A percentile compares a stretch with the other conserved stretches of the same genome.
These are phyloP conservation scores for Arthroderma sp. DNA, from an alignment of 2,329 filamentous ascomycete species.

Conservation along the genomic window DNA sequence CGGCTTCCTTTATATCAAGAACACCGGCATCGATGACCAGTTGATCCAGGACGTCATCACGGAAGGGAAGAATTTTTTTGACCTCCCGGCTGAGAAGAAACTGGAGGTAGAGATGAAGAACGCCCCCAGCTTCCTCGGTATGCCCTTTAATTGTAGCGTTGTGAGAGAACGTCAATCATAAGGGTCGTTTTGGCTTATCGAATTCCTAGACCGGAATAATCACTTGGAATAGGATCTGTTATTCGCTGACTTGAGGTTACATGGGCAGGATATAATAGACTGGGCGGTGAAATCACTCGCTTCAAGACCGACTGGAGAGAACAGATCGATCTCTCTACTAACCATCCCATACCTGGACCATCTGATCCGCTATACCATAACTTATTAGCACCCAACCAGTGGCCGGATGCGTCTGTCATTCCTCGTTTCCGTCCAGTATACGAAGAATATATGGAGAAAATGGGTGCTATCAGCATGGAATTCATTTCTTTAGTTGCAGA, in stretches of 20 bases:
- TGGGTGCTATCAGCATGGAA: constrained; percentile 58
- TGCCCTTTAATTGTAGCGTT: constrained; percentile 42
- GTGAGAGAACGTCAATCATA: background rate
- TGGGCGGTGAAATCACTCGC: constrained; percentile 55
- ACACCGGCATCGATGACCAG: constrained; percentile 58
- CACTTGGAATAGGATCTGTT: background rate
- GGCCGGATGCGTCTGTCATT: constrained; percentile 53
- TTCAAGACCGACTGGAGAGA: constrained; percentile 67
- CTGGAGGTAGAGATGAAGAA: constrained; percentile 62
- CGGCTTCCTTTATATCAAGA: constrained; percentile 77
- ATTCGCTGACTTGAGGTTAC: background rate
- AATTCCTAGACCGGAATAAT: background rate
- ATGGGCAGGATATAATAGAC: constrained; percentile 28
- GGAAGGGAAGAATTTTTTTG: constrained; percentile 63
- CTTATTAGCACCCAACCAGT: constrained; percentile 64
- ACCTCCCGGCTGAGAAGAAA: constrained; percentile 66
- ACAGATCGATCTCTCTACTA: constrained; percentile 75
- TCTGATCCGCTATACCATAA: constrained; percentile 60
- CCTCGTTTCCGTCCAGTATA: constrained; percentile 58
- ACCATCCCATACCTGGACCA: constrained; percentile 53
- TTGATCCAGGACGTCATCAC: constrained; percentile 54
- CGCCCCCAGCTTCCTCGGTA: constrained; percentile 57
- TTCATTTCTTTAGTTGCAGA: constrained; percentile 77
- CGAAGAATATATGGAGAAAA: constrained; percentile 61
- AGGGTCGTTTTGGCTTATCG: background rate